Evolutionary conservation across 495 filamentous ascomycete genomes (phyloP), one percentile per base, ranked within the genome.

Genomic region (Penicillium argentinense): DNA sequence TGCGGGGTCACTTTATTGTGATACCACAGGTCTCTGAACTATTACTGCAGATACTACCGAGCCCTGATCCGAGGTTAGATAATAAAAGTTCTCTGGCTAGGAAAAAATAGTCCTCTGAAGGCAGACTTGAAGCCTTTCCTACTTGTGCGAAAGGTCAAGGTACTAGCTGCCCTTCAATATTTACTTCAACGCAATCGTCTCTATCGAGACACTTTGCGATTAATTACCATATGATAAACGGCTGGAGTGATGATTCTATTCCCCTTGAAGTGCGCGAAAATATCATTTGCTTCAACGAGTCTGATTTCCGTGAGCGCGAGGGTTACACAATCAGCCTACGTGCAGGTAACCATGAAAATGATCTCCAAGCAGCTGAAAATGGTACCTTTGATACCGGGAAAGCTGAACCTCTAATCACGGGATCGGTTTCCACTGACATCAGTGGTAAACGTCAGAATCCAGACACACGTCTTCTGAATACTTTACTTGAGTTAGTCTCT

Each of bases 361-460:
- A 49, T 14, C 12, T 13, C 4, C 39, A 42, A 29, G 46, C 46
- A 9, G 39, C 37, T n/a, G n/a, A n/a, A 34, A 5, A 48, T 25
- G 1, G 11, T 7, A 13, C 13, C 13, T 3, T 13, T 18, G 22
- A 49, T 43, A 16, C 23, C 22, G 19, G 2, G 7, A 29, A 37
- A 9, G 14, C 5, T 37, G 2, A 2, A 1, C 28, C 21, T 29
- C 28, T 40, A 13, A 7, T 40, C 4, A 47, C 41, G 9, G 37
- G 25, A 13, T 55, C 52, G 9, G 47, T 51, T 26, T 25, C 37
- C n/a, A 47, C 23, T 18, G 47, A 56, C 26, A 21, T 56, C 12
- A 47, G 52, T n/a, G 38, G 42, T 9, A 42, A 56, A n/a, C 53
- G 53, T 11, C 42, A 51, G 19, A 47, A 51, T 22, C 48, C 53